Conservation (phyloP, 371 early-diverging fungal genomes). For the Mucor indicus region DNA sequence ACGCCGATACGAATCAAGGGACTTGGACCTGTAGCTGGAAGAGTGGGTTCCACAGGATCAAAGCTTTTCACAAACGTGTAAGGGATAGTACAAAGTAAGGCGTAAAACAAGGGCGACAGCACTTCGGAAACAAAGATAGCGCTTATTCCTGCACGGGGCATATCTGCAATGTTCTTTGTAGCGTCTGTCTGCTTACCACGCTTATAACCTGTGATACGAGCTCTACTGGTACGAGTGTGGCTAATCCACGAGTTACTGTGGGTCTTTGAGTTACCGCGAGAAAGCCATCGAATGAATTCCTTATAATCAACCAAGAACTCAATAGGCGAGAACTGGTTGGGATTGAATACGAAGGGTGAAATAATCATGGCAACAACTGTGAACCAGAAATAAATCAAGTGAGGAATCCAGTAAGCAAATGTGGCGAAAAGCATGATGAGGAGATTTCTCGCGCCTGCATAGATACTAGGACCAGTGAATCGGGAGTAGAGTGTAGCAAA, state of each 20-base stretch:
- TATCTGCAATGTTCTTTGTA: conserved; percentile 40
- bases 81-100: conserved; percentile 57
- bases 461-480: conserved; percentile 78
- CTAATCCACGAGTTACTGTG: conserved; percentile 81
- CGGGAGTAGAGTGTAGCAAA: conserved; percentile 76
- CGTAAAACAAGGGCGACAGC: conserved; percentile 67
- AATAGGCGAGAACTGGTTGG: conserved; percentile 73
- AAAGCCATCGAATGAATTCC: conserved; percentile 80
- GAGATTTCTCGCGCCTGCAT: conserved; percentile 71
- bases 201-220: conserved; percentile 80
- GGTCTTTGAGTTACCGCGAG: conserved; percentile 70
- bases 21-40: conserved; percentile 42
- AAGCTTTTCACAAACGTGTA: conserved; percentile 66
- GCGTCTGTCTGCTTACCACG: conserved; percentile 42
- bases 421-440: conserved; percentile 76
- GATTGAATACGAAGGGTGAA: conserved; percentile 84
- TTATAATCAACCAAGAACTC: conserved; percentile 82
- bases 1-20: conserved; percentile 61
- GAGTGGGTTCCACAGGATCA: conserved; percentile 26
- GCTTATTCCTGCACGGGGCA: conserved; percentile 64
- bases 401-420: conserved; percentile 69
- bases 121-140: conserved; percentile 77
- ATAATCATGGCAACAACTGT: conserved; percentile 71
- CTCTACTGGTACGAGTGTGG: conserved; percentile 69
- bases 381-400: conserved; percentile 85